Base-by-base conservation (phyloP, 2,329 filamentous ascomycete genomes). In the Paracorniculantispora psalliotae region DNA sequence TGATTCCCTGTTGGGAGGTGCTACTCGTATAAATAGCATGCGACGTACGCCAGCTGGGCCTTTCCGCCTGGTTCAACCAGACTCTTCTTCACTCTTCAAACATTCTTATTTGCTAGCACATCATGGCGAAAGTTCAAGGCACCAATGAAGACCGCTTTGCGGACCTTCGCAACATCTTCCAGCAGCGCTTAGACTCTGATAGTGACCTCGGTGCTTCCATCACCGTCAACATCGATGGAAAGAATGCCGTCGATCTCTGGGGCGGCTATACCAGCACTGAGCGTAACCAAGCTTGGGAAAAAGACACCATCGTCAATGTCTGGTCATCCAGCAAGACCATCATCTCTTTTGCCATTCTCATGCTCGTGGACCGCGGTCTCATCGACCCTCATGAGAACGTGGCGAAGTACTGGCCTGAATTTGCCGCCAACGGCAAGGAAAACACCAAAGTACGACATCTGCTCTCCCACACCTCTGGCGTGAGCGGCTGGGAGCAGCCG, bases 141-240 rank as follows among this genome's bases (percentile, higher is more conserved):
- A 59, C 67, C 6, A 73, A 68, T 44, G 69, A 78, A 25, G 61
- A 69, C 7, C 65, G 64, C 17, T 79, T 79, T 63, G 60, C 67
- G 0, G 52, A 67, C 0, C 63, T 79, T 23, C 67, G 70, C 10
- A 62, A 69, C 1, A 61, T 72, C 2, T 61, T 81, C 13, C 63
- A 72, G 30, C 37, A 70, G 3, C 67, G 68, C 25, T 47, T 81
- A n/a, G 63, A 66, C 10, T 69, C 66, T 1, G 75, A 70, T 19
- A 65, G 72, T 2, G 78, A 81, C 47, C 56, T 78, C 6, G 79
- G 79, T 2, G 77, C 75, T n/a, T 77, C 74, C 0, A 65, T 81
- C 21, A 69, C 64, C 23, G 69, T 79, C 48, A 76, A 70, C 56
- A 64, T 77, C 12, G 67, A 73, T 50, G 77, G 76, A n/a, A 59